These are phyloP conservation scores for Lojkania enalia DNA, from an alignment of 2,329 filamentous ascomycete genomes.

Conservation along the genomic window DNA sequence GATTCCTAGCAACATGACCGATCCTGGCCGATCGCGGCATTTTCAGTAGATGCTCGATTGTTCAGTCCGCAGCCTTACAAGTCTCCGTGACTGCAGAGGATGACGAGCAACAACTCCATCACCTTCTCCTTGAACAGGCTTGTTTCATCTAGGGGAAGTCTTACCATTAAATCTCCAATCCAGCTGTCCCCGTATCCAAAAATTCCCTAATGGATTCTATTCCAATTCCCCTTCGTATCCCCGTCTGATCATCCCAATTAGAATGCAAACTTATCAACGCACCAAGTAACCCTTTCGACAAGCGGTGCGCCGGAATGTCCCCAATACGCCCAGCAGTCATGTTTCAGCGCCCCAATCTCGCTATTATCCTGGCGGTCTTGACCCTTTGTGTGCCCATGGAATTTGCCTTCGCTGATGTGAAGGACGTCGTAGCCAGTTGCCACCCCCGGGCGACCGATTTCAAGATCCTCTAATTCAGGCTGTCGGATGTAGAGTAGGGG, in stretches of 20 bases:
- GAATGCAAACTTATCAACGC: slow-evolving; percentile 56
- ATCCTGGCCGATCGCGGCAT: too few species aligned
- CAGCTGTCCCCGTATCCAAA: too few species aligned
- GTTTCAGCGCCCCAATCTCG: slow-evolving; percentile 57
- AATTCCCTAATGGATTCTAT: slow-evolving; percentile 52
- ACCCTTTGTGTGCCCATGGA: slow-evolving; percentile 43
- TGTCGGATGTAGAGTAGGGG: slow-evolving; percentile 47
- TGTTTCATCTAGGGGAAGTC: too few species aligned
- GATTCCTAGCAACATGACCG: too few species aligned
- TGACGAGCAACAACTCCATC: too few species aligned
- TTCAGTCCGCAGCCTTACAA: too few species aligned
- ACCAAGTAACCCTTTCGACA: slow-evolving; percentile 41
- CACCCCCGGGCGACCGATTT: slow-evolving; percentile 40
- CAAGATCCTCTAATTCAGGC: slow-evolving; percentile 51
- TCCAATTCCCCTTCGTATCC: slow-evolving; percentile 55
- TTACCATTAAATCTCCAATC: too few species aligned
- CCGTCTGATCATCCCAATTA: slow-evolving; percentile 58
- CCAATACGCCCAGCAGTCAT: slow-evolving; percentile 63
- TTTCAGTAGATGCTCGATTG: too few species aligned
- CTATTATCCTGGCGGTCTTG: slow-evolving; percentile 55
- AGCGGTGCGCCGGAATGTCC: slow-evolving; percentile 57
- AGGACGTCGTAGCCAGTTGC: slow-evolving; percentile 54
- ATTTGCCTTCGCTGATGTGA: slow-evolving; percentile 51
- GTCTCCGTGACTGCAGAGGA: too few species aligned
- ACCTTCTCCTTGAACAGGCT: too few species aligned